These are phyloP conservation scores for Heritiera littoralis DNA, from an alignment of 345 rosid genomes.

Conservation along the genomic window DNA sequence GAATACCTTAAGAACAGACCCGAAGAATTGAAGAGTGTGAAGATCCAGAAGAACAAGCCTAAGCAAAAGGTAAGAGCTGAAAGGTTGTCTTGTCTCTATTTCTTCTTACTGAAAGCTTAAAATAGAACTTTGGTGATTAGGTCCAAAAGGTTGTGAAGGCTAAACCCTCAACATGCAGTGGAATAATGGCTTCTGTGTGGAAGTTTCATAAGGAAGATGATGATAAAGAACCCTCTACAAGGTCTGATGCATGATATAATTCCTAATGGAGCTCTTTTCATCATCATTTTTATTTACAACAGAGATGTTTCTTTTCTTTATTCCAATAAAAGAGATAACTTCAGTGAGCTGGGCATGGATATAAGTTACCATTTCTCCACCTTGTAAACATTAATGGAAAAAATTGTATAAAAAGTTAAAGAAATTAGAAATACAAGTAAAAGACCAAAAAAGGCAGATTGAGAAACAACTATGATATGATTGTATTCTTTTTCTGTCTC, in stretches of 20 bases:
- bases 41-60: constrained; percentile 22
- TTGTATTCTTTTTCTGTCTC: neutral
- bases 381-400: too few species aligned
- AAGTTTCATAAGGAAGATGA: constrained; percentile 41
- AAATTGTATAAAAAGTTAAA: neutral
- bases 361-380: too few species aligned
- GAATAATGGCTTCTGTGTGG: constrained; percentile 48
- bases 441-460: neutral
- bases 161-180: constrained; percentile 26
- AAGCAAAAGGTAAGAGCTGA: constrained; percentile 26
- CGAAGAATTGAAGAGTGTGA: constrained; percentile 4
- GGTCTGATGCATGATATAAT: neutral
- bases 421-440: neutral
- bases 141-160: constrained; percentile 23
- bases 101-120: neutral
- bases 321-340: neutral
- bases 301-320: neutral
- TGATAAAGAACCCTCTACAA: neutral
- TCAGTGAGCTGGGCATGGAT: too few species aligned
- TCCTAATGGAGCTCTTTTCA: neutral
- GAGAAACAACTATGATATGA: neutral
- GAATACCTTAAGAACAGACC: constrained; percentile 40
- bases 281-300: neutral
- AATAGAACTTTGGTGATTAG: constrained; percentile 16
- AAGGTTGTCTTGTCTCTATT: too few species aligned